Evolutionary conservation across 177 flowering plant genomes (phyloP).

Genomic region (Vitis hybrid): DNA sequence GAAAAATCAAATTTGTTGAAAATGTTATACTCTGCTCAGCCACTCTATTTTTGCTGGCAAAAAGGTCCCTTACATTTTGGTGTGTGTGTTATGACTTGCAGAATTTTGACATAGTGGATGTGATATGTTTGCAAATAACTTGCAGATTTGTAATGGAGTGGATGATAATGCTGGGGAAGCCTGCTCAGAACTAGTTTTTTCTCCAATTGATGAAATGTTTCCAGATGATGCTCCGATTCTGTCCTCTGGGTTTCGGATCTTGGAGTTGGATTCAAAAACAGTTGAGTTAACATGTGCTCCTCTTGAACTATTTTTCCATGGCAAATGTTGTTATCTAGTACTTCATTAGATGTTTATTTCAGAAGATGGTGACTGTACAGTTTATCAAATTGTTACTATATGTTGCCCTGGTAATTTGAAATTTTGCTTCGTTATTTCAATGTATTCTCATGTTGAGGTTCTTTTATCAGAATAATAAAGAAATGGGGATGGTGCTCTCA

Average conservation of each 20-base stretch:
- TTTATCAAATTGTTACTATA: no score
- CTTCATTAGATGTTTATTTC: no score
- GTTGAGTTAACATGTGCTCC: slow-evolving; percentile 43
- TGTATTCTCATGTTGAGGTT: no score
- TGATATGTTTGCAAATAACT: not conserved
- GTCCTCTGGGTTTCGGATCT: slow-evolving; percentile 92
- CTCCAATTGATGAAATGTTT: slow-evolving; percentile 95
- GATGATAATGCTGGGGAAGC: slow-evolving; percentile 90
- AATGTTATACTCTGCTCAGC: no score
- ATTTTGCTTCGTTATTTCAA: no score
- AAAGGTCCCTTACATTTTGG: no score
- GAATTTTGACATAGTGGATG: not conserved
- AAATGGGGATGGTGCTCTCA: no score
- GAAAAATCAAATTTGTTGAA: no score
- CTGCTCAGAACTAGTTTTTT: slow-evolving; percentile 89
- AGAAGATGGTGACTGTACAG: no score
- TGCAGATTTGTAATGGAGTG: slow-evolving; percentile 74
- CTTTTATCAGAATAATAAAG: no score
- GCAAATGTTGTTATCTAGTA: not conserved
- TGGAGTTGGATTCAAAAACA: slow-evolving; percentile 79
- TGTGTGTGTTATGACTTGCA: not conserved
- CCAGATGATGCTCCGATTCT: slow-evolving; percentile 88
- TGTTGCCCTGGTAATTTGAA: no score
- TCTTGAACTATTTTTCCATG: not conserved
- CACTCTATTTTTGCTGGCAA: no score